Conservation (phyloP, 2,329 filamentous ascomycete genomes). For the Esteya vermicola region DNA sequence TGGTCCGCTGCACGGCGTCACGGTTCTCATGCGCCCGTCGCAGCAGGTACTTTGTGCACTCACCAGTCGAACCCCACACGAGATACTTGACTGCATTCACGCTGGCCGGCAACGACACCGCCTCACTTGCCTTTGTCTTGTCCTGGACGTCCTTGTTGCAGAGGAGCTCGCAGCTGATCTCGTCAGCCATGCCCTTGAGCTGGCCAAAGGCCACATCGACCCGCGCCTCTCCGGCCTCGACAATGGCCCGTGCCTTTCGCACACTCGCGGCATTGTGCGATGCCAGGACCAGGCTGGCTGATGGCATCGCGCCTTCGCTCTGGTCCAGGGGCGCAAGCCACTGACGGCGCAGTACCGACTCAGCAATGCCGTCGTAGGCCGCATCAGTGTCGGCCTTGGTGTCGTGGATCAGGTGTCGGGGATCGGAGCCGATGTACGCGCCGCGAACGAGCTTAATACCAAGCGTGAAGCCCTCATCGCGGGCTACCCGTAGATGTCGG, state of each 20-base stretch:
- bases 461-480: slow-evolving; percentile 46
- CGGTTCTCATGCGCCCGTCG: slow-evolving; percentile 61
- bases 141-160: neutral
- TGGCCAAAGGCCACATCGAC: slow-evolving; percentile 53
- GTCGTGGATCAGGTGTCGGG: slow-evolving; percentile 55
- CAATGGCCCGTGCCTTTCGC: slow-evolving; percentile 35
- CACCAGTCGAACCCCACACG: slow-evolving; percentile 55
- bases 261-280: slow-evolving; percentile 72
- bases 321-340: slow-evolving; percentile 41
- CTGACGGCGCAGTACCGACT: slow-evolving; percentile 48
- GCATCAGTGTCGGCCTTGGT: slow-evolving; percentile 57
- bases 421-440: slow-evolving; percentile 58
- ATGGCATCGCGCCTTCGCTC: slow-evolving; percentile 34
- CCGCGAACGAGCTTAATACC: slow-evolving; percentile 66
- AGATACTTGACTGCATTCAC: slow-evolving; percentile 49
- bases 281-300: slow-evolving; percentile 55
- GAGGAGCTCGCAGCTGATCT: slow-evolving; percentile 38
- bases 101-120: slow-evolving; percentile 1
- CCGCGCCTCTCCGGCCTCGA: slow-evolving; percentile 26
- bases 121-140: slow-evolving; percentile 4
- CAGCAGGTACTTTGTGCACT: slow-evolving; percentile 77
- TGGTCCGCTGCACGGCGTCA: slow-evolving; percentile 52
- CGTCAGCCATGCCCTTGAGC: slow-evolving; percentile 91
- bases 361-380: slow-evolving; percentile 59
- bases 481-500: slow-evolving; percentile 44